Percentiles rank a stretch among this genome's conserved stretches.
These are phyloP conservation scores for Lactarius indigo DNA, from an alignment of 768 basidiomycete genomes.

Conservation along the genomic window DNA sequence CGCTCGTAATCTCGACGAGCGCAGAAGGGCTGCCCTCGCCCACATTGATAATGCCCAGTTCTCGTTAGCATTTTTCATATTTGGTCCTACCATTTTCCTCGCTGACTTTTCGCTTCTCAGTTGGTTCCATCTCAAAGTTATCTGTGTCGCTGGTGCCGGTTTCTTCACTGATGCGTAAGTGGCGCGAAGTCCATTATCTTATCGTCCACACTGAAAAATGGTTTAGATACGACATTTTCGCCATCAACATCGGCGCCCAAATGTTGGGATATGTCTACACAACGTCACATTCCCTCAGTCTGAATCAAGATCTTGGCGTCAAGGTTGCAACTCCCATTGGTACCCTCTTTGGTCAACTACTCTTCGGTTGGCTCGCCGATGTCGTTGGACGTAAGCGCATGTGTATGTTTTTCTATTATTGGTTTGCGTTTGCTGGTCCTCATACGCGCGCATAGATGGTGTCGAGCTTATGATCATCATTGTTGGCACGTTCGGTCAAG, in stretches of 20 bases:
- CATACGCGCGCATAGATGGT: conserved; percentile 44
- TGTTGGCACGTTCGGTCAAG: conserved; percentile 73
- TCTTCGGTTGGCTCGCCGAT: conserved; percentile 47
- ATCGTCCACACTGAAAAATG: neutral
- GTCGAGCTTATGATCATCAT: conserved; percentile 81
- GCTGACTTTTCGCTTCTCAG: conserved; percentile 24
- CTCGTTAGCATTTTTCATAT: conserved; percentile 46
- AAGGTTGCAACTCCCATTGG: conserved; percentile 43
- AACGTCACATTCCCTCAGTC: conserved; percentile 30
- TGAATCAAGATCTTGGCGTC: conserved; percentile 47
- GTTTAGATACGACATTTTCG: conserved; percentile 76
- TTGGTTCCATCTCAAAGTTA: conserved; percentile 50
- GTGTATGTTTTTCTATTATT: conserved; percentile 46
- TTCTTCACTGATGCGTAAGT: conserved; percentile 86
- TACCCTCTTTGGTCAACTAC: conserved; percentile 39
- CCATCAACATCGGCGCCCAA: conserved; percentile 78
- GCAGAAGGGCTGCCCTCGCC: conserved; percentile 73
- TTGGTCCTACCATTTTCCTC: neutral
- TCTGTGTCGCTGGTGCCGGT: conserved; percentile 62
- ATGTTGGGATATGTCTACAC: conserved; percentile 83
- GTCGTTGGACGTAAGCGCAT: conserved; percentile 47
- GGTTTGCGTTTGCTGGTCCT: neutral
- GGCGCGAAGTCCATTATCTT: neutral
- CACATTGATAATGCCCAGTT: conserved; percentile 88
- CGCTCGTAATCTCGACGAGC: conserved; percentile 50